Evolutionary conservation across 352 stramenopile genomes (phyloP), one percentile per base, ranked within the genome.

Genomic region (Blastocystis sp.): DNA sequence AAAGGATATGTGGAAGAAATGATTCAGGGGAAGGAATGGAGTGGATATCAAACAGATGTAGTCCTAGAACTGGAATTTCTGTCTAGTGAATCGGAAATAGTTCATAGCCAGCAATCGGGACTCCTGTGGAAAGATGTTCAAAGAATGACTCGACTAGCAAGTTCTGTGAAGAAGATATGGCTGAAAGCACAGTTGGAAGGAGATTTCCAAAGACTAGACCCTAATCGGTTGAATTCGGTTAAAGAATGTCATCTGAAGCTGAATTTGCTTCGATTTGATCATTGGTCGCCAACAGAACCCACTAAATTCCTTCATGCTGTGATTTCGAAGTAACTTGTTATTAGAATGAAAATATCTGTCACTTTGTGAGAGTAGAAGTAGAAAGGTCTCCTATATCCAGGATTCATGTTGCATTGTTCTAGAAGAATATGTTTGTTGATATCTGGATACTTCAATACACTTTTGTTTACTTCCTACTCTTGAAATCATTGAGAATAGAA

Each of bases 281-380:
- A 57, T 57, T 57, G 59, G 37, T 42, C 27, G 11, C 37, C 37
- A 11, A 42, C 37, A 37, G 29, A 57, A 42, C 59, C 59, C 11
- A 42, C 29, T 12, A 71, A 71, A 21, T 19, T 11, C 27, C 59
- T 57, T 11, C 11, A 57, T 71, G 11, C 59, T 11, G 11, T 71
- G 29, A 71, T 71, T 21, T 56, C 27, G 27, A 71, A 71, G 21
- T 71, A n/a, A n/a, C n/a, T n/a, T n/a, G n/a, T n/a, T n/a, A n/a
- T n/a, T n/a, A n/a, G n/a, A n/a, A n/a, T n/a, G n/a, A n/a, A n/a
- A n/a, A n/a, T n/a, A n/a, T n/a, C n/a, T n/a, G n/a, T n/a, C n/a
- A n/a, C n/a, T n/a, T n/a, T n/a, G n/a, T n/a, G n/a, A n/a, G n/a
- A n/a, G n/a, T n/a, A n/a, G n/a, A n/a, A n/a, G n/a, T n/a, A n/a